phyloP scores from a whole-genome alignment of 352 stramenopile genomes.

The Globisporangium abappressorium region DNA sequence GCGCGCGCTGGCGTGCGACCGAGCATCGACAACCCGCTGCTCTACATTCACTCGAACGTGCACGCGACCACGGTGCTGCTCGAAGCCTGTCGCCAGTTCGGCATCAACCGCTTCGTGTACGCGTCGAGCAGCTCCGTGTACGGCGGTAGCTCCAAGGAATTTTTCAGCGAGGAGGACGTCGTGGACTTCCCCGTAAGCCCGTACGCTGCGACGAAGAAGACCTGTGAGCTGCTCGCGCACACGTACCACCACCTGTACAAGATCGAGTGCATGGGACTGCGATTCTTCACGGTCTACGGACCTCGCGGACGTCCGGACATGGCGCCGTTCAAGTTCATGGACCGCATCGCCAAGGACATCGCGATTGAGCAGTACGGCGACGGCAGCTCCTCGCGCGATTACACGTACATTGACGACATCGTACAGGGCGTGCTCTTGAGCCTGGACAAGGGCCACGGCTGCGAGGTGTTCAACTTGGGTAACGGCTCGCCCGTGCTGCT shows the following conservation, averaged over 20 bases:
- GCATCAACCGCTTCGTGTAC: conserved; percentile 95
- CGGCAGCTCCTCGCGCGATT: conserved; percentile 93
- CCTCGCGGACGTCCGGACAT: conserved; percentile 91
- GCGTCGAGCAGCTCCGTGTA: conserved; percentile 95
- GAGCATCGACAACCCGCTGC: conserved; percentile 96
- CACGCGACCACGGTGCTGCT: conserved; percentile 92
- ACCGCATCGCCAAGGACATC: conserved; percentile 48
- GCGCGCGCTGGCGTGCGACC: conserved; percentile 95
- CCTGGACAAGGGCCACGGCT: conserved; percentile 69
- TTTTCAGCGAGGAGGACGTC: conserved; percentile 88
- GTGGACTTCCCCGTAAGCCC: conserved; percentile 95
- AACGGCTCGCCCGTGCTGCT: conserved; percentile 91
- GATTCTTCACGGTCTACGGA: conserved; percentile 99
- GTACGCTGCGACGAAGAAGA: conserved; percentile 98
- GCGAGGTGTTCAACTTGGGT: conserved; percentile 97
- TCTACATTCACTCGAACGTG: conserved; percentile 99
- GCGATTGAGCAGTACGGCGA: conserved; percentile 97
- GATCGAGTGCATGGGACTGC: conserved; percentile 92
- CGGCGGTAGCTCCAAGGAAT: conserved; percentile 89
- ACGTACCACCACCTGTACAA: conserved; percentile 97
- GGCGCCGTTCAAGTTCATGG: conserved; percentile 19
- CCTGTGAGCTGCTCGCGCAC: conserved; percentile 95
- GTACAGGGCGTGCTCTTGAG: conserved; percentile 92
- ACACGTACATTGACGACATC: conserved; percentile 99
- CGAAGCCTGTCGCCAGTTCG: conserved; percentile 88